Percentiles rank a stretch among this genome's conserved stretches.
These are phyloP conservation scores for Boehmeria nivea DNA, from an alignment of 306 rosid species.

Conservation along the genomic window DNA sequence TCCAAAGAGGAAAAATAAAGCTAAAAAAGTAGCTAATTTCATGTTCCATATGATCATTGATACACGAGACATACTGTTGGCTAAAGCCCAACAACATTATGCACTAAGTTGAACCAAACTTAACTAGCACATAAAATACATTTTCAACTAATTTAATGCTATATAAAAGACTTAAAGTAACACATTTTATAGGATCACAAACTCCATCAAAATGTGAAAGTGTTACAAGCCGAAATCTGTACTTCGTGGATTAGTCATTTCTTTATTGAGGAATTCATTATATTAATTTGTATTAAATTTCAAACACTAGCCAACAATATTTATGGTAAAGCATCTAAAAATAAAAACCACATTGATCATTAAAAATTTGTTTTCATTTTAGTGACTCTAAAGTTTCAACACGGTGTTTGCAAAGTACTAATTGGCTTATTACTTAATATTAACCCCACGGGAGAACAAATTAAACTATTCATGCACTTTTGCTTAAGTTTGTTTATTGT, in stretches of 20 bases:
- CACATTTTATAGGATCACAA: background rate
- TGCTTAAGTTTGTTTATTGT: slow-evolving; percentile 24
- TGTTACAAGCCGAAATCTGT: slow-evolving; percentile 15
- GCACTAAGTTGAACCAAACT: slow-evolving; percentile 34
- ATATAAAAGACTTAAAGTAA: background rate
- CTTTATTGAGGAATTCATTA: slow-evolving; percentile 18
- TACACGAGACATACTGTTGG: slow-evolving; percentile 48
- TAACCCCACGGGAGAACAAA: slow-evolving; percentile 23
- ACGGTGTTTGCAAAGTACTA: slow-evolving; percentile 22
- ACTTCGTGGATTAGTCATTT: slow-evolving; percentile 9
- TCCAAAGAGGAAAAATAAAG: too few species aligned
- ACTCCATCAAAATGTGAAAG: slow-evolving; percentile 24
- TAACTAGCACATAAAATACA: too few species aligned
- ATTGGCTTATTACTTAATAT: slow-evolving; percentile 13
- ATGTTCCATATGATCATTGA: slow-evolving; percentile 12
- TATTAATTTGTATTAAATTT: too few species aligned
- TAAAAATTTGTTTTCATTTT: background rate
- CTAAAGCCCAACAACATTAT: slow-evolving; percentile 54
- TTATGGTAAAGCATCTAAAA: background rate
- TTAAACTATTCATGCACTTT: slow-evolving; percentile 38
- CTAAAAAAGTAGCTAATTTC: background rate
- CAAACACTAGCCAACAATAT: slow-evolving; percentile 5
- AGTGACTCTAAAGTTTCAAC: slow-evolving; percentile 30
- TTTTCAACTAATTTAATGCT: background rate
- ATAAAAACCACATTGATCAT: background rate